phyloP scores from a whole-genome alignment of 352 stramenopile species.

The Thalassiosira ordinaria region DNA sequence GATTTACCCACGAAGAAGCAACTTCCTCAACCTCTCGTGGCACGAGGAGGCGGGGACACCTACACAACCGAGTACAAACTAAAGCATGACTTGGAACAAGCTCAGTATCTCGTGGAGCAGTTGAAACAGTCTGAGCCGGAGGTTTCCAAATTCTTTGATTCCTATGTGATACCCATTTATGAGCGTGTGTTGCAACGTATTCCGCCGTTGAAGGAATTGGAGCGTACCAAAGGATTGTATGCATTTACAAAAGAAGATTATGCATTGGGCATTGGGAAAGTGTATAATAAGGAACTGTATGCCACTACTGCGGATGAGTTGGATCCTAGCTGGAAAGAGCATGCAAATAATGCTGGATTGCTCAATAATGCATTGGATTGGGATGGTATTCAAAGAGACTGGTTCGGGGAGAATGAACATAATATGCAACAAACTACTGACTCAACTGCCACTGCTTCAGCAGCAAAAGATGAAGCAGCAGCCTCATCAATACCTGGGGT shows the following conservation, averaged over 20 bases:
- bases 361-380: conserved; percentile 50
- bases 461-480: conserved; percentile 16
- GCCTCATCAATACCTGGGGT: conserved; percentile 38
- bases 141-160: conserved; percentile 49
- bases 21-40: conserved; percentile 28
- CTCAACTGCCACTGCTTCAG: not conserved
- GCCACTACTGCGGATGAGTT: conserved; percentile 38
- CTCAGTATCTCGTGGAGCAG: conserved; percentile 52
- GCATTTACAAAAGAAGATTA: conserved; percentile 64
- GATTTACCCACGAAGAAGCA: conserved; percentile 18
- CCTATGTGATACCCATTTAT: conserved; percentile 53
- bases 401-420: conserved; percentile 32
- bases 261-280: conserved; percentile 43
- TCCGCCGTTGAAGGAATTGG: conserved; percentile 54
- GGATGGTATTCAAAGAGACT: conserved; percentile 55
- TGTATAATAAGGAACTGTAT: conserved; percentile 70
- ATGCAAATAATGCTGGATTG: conserved; percentile 17
- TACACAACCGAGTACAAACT: conserved; percentile 76
- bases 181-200: conserved; percentile 56
- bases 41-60: conserved; percentile 56
- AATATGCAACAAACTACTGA: conserved; percentile 2
- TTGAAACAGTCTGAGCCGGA: conserved; percentile 27
- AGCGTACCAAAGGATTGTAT: conserved; percentile 63
- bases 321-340: conserved; percentile 24
- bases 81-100: conserved; percentile 63